Evolutionary conservation across 2,329 filamentous ascomycete genomes (phyloP), one percentile per base, ranked within the genome.

Genomic region (Fusarium sp.): DNA sequence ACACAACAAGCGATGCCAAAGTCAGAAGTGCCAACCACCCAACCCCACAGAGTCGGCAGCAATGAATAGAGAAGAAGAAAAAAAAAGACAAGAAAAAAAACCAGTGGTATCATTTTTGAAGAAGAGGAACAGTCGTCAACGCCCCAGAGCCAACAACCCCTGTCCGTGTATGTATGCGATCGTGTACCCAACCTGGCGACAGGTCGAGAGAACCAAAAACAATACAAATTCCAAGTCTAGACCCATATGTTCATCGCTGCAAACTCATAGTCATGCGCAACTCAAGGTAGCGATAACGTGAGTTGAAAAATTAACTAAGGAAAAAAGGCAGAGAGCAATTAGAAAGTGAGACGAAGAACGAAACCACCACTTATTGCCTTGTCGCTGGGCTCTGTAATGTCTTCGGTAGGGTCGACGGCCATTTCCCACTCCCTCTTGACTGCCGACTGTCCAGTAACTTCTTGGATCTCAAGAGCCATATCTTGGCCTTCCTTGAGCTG

Each of bases 401-500:
- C 71, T 49, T 83, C 82, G n/a, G 76, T 75, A 16, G 77, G 79
- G 58, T 90, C 88, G 28, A 89, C 76, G 4, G 83, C 81, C 87
- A 90, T 89, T 56, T 89, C 87, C 87, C 87, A 90, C 69, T 90
- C 88, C 35, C 83, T 79, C 74, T 89, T 89, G 38, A 82, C 72
- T 26, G 57, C 37, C 24, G 72, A 47, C 29, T 74, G 73, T 29
- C 82, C 80, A 7, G 77, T 72, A n/a, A 83, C 74, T 70, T 87
- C 84, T 20, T 78, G 77, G 41, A 92, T 84, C 71, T 96, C 91
- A 59, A 92, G 85, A 61, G 91, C 88, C 91, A 98, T 96, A 75
- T 97, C 95, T 79, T 98, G 93, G 31, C 94, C 94, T 81, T 99
- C 96, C 3, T 89, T 88, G 53, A 98, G 84, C 78, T 95, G 92